A percentile compares a stretch with the other conserved stretches of the same genome.
phyloP scores from a whole-genome alignment of 2,329 filamentous ascomycete genomes.

The Apiospora sp. region DNA sequence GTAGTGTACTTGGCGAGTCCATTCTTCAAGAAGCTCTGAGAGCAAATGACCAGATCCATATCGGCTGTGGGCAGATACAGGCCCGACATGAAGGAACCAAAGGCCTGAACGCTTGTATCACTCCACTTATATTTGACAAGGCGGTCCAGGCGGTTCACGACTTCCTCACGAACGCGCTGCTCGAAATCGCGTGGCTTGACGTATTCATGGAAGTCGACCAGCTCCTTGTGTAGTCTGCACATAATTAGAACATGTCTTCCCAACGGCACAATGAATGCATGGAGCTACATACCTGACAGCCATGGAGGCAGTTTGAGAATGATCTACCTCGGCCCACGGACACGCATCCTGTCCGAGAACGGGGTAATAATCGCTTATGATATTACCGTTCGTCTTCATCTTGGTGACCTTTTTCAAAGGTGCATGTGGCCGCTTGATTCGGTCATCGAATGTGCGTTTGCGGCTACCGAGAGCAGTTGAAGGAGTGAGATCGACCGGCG shows the following conservation, averaged over 20 bases:
- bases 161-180: conserved; percentile 73
- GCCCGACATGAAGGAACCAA: conserved; percentile 94
- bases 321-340: conserved; percentile 71
- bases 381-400: conserved; percentile 56
- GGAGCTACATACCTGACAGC: conserved; percentile 50
- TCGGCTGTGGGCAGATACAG: conserved; percentile 78
- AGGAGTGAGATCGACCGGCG: conserved; percentile 43
- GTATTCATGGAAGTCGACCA: conserved; percentile 87
- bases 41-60: conserved; percentile 90
- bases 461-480: conserved; percentile 65
- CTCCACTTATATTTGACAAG: conserved; percentile 65
- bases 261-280: not conserved
- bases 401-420: conserved; percentile 59
- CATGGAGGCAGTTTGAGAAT: conserved; percentile 54
- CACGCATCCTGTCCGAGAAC: conserved; percentile 51
- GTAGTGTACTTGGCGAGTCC: conserved; percentile 58
- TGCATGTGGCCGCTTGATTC: conserved; percentile 67
- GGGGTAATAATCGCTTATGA: conserved; percentile 62
- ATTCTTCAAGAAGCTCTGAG: conserved; percentile 61
- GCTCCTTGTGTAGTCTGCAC: conserved; percentile 83
- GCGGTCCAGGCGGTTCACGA: conserved; percentile 73
- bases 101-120: conserved; percentile 73
- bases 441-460: conserved; percentile 78
- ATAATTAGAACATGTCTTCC: not conserved
- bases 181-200: conserved; percentile 82